Percentiles rank a stretch among this genome's conserved stretches.
phyloP scores from a whole-genome alignment of 306 rosid genomes.

The Senna siamea region DNA sequence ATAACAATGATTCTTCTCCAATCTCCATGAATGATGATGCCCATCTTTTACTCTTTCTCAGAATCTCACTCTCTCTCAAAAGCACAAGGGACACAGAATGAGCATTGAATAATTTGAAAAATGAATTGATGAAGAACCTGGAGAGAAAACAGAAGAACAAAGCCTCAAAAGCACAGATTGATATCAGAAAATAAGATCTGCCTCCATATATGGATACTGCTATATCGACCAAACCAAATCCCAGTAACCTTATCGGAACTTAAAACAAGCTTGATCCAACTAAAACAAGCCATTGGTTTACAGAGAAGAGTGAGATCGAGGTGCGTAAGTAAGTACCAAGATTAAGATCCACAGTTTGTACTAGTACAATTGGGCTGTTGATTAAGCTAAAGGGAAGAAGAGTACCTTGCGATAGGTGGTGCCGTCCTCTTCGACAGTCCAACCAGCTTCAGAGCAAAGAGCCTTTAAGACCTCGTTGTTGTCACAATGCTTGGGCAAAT shows the following conservation, averaged over 20 bases:
- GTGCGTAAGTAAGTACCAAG: neutral
- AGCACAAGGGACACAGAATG: constrained; percentile 6
- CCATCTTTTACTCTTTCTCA: neutral
- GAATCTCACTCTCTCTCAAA: constrained; percentile 5
- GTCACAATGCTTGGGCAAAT: constrained; percentile 84
- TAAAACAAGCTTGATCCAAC: constrained; percentile 33
- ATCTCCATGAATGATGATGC: neutral
- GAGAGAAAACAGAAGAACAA: neutral
- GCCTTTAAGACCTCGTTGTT: constrained; percentile 88
- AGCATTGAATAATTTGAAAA: neutral
- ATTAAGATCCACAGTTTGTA: constrained; percentile 18
- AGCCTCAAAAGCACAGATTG: constrained; percentile 26
- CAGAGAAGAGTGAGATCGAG: constrained; percentile 21
- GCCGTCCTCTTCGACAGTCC: constrained; percentile 91
- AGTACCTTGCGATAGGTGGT: constrained; percentile 84
- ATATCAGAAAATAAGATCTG: constrained; percentile 6
- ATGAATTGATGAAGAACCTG: constrained; percentile 2
- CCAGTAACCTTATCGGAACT: neutral
- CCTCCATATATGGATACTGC: neutral
- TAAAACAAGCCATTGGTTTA: constrained; percentile 26
- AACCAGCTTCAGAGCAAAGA: constrained; percentile 86
- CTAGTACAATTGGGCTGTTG: neutral
- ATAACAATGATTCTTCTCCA: constrained; percentile 7
- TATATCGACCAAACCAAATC: constrained; percentile 5
- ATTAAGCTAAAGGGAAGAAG: constrained; percentile 4